phyloP scores from a whole-genome alignment of 1,139 yeast genomes.

The Blastobotrys elegans region DNA sequence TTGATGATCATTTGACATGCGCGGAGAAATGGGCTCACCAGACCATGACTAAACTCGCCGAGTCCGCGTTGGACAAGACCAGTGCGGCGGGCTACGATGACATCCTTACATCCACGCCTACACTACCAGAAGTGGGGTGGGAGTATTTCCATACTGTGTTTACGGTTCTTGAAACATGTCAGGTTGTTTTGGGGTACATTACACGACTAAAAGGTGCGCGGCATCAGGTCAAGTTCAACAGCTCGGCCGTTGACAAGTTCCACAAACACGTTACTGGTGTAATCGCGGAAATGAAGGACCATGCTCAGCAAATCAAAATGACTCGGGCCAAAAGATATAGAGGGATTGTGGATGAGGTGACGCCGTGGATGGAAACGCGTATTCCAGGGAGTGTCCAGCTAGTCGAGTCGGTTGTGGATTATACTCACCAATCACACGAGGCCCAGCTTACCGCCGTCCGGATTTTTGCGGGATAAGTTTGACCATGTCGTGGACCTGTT shows the following conservation, averaged over 20 bases:
- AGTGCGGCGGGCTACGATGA: slow-evolving; percentile 14
- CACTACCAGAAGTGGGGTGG: slow-evolving; percentile 26
- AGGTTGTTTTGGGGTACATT: slow-evolving; percentile 22
- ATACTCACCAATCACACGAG: slow-evolving; percentile 21
- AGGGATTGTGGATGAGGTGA: slow-evolving; percentile 18
- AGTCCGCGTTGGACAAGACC: slow-evolving; percentile 17
- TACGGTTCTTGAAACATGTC: slow-evolving; percentile 29
- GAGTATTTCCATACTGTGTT: slow-evolving; percentile 29
- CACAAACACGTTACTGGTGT: slow-evolving; percentile 12
- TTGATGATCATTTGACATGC: slow-evolving; percentile 24
- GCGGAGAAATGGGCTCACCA: slow-evolving; percentile 36
- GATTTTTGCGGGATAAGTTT: slow-evolving; percentile 18
- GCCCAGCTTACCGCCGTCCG: slow-evolving; percentile 13
- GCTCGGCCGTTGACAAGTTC: slow-evolving; percentile 13
- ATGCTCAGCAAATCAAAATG: slow-evolving; percentile 22
- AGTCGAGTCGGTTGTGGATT: slow-evolving; percentile 26
- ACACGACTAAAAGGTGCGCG: slow-evolving; percentile 22
- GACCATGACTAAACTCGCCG: slow-evolving; percentile 21
- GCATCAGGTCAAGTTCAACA: slow-evolving; percentile 20
- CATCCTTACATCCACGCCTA: not conserved
- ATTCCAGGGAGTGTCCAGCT: slow-evolving; percentile 15
- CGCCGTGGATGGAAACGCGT: slow-evolving; percentile 9
- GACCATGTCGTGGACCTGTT: slow-evolving; percentile 33
- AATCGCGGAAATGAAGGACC: slow-evolving; percentile 15
- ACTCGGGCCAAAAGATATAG: slow-evolving; percentile 16